Conservation (phyloP, 2,329 filamentous ascomycete species). For the Coniosporium tulheliwenetii region DNA sequence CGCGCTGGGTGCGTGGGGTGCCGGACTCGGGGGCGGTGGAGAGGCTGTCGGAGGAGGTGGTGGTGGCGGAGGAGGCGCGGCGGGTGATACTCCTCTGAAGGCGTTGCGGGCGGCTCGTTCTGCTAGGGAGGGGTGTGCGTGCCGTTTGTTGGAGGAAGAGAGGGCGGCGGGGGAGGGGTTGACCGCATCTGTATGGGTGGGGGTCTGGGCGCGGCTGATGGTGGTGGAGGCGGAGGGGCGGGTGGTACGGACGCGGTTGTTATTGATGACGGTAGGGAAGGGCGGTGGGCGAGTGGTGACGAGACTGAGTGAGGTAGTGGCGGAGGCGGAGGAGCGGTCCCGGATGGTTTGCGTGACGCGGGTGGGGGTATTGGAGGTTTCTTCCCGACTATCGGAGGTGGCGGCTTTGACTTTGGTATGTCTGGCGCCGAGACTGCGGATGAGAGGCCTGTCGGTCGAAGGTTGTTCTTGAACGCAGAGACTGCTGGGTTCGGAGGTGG, state of each 20-base stretch:
- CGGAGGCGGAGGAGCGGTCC: conserved; percentile 21
- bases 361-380: conserved; percentile 48
- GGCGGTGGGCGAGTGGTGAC: conserved; percentile 23
- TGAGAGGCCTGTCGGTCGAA: conserved; percentile 41
- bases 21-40: conserved; percentile 10
- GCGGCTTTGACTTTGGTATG: conserved; percentile 38
- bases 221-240: conserved; percentile 19
- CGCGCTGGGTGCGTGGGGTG: conserved; percentile 21
- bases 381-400: conserved; percentile 65
- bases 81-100: conserved; percentile 26
- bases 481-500: conserved; percentile 36
- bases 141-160: conserved; percentile 8
- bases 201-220: conserved; percentile 15
- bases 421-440: conserved; percentile 42
- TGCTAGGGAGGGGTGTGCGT: conserved; percentile 36
- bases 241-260: conserved; percentile 17
- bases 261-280: conserved; percentile 15
- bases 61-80: conserved; percentile 21
- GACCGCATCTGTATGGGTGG: conserved; percentile 10
- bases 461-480: conserved; percentile 28
- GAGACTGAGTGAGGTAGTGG: conserved; percentile 17
- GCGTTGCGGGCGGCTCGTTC: conserved; percentile 44
- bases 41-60: conserved; percentile 16
- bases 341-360: conserved; percentile 40
- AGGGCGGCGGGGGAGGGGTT: conserved; percentile 11